A percentile compares a stretch with the other conserved stretches of the same genome.
phyloP scores from a whole-genome alignment of 2,329 filamentous ascomycete species.

The Pyrenophora tritici-repentis region DNA sequence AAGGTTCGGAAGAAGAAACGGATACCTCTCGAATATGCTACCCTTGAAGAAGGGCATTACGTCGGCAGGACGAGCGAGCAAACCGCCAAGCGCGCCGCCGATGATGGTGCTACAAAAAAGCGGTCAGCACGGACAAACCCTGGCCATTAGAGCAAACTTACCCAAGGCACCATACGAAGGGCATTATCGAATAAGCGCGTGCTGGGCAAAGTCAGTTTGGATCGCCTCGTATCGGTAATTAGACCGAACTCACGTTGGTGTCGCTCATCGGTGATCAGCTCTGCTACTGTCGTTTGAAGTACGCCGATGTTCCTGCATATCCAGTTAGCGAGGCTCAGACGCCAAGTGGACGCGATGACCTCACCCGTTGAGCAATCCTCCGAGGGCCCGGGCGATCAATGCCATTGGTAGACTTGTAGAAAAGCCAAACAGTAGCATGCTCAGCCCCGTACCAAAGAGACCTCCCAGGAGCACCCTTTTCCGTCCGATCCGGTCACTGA shows the following conservation, averaged over 20 bases:
- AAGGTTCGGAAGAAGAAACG: slow-evolving; percentile 91
- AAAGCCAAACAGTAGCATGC: slow-evolving; percentile 92
- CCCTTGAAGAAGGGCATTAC: slow-evolving; percentile 81
- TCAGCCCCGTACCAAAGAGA: slow-evolving; percentile 87
- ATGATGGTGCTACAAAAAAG: slow-evolving; percentile 73
- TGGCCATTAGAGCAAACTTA: slow-evolving; percentile 48
- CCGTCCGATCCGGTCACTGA: slow-evolving; percentile 89
- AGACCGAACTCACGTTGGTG: slow-evolving; percentile 73
- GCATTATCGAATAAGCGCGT: slow-evolving; percentile 96
- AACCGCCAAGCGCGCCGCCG: slow-evolving; percentile 88
- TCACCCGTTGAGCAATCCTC: slow-evolving; percentile 90
- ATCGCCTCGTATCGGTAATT: slow-evolving; percentile 9
- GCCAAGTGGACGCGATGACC: slow-evolving; percentile 44
- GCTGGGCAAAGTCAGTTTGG: slow-evolving; percentile 57
- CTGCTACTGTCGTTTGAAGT: slow-evolving; percentile 90
- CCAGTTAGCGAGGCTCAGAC: slow-evolving; percentile 36
- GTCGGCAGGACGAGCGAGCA: slow-evolving; percentile 82
- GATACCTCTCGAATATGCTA: slow-evolving; percentile 82
- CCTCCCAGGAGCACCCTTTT: slow-evolving; percentile 91
- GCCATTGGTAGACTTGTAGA: slow-evolving; percentile 80
- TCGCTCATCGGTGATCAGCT: slow-evolving; percentile 89
- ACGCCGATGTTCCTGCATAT: slow-evolving; percentile 82
- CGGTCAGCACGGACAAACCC: slow-evolving; percentile 26
- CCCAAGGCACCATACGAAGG: slow-evolving; percentile 96
- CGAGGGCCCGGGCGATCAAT: slow-evolving; percentile 83